These are phyloP conservation scores for Candida methanosorbosa DNA, from an alignment of 805 yeast species.

Conservation along the genomic window DNA sequence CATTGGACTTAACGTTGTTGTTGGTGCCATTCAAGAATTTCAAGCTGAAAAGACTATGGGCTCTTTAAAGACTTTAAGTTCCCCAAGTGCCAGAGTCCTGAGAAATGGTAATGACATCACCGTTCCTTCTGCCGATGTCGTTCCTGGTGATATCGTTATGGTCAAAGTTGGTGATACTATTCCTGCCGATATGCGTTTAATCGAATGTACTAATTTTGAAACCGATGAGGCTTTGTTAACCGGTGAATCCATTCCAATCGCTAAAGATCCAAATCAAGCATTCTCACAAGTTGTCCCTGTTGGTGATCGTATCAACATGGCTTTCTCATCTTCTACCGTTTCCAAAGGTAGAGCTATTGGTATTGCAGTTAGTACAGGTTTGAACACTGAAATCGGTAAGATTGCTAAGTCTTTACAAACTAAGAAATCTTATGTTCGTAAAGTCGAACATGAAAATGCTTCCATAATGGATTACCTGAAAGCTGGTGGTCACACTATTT, in stretches of 20 bases:
- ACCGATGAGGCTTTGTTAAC: slow-evolving; percentile 84
- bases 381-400: slow-evolving; percentile 64
- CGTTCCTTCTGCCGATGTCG: slow-evolving; percentile 54
- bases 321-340: slow-evolving; percentile 58
- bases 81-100: slow-evolving; percentile 63
- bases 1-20: slow-evolving; percentile 49
- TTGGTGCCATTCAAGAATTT: slow-evolving; percentile 64
- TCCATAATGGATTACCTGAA: slow-evolving; percentile 32
- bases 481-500: slow-evolving; percentile 39
- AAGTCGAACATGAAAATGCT: slow-evolving; percentile 35
- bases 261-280: slow-evolving; percentile 36
- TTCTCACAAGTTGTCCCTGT: slow-evolving; percentile 42
- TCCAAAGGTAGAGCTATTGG: slow-evolving; percentile 72
- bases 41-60: slow-evolving; percentile 78
- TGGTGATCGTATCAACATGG: slow-evolving; percentile 70
- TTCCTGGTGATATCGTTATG: slow-evolving; percentile 63
- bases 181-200: slow-evolving; percentile 63
- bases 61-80: slow-evolving; percentile 53
- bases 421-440: slow-evolving; percentile 28
- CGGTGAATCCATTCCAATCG: slow-evolving; percentile 79
- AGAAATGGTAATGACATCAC: slow-evolving; percentile 53
- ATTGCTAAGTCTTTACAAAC: slow-evolving; percentile 55
- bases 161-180: slow-evolving; percentile 66
- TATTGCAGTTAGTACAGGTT: slow-evolving; percentile 59
- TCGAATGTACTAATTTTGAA: slow-evolving; percentile 55